phyloP scores from a whole-genome alignment of 768 basidiomycete species.

The Mycena pura region DNA sequence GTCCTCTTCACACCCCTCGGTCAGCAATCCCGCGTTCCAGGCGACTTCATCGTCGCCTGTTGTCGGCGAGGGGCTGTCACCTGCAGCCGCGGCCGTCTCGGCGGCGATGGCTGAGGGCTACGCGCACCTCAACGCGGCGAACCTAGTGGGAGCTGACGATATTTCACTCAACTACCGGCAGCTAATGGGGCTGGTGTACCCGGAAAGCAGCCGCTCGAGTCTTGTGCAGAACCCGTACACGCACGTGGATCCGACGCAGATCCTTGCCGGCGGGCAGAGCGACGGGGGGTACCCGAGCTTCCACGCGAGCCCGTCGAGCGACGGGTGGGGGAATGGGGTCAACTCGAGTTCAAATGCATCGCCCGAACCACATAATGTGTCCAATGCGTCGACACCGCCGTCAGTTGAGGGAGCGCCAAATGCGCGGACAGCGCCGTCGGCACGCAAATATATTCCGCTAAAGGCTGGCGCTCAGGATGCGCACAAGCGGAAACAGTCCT shows the following conservation, averaged over 20 bases:
- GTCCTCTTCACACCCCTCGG: constrained; percentile 31
- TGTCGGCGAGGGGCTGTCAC: constrained; percentile 61
- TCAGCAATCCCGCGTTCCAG: constrained; percentile 31
- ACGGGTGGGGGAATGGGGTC: constrained; percentile 77
- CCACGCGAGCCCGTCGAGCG: constrained; percentile 83
- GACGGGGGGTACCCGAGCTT: constrained; percentile 55
- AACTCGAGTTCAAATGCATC: constrained; percentile 73
- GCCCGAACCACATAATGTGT: constrained; percentile 75
- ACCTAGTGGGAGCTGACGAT: constrained; percentile 61
- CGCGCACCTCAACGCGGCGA: constrained; percentile 66
- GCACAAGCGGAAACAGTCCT: constrained; percentile 56
- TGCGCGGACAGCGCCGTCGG: constrained; percentile 33
- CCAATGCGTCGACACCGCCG: constrained; percentile 77
- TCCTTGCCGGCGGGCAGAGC: constrained; percentile 50
- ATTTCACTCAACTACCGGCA: constrained; percentile 65
- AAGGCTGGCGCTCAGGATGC: constrained; percentile 66
- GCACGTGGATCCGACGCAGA: constrained; percentile 93
- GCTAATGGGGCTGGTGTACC: constrained; percentile 70
- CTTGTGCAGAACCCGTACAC: constrained; percentile 64
- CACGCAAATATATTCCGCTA: constrained; percentile 68
- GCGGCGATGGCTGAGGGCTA: constrained; percentile 78
- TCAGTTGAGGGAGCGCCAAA: constrained; percentile 59
- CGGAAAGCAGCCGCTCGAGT: constrained; percentile 52
- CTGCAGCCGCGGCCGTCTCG: constrained; percentile 68
- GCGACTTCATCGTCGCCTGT: constrained; percentile 36